Base-by-base conservation (phyloP, 148 eudicot species). In the Heliosperma pusillum region DNA sequence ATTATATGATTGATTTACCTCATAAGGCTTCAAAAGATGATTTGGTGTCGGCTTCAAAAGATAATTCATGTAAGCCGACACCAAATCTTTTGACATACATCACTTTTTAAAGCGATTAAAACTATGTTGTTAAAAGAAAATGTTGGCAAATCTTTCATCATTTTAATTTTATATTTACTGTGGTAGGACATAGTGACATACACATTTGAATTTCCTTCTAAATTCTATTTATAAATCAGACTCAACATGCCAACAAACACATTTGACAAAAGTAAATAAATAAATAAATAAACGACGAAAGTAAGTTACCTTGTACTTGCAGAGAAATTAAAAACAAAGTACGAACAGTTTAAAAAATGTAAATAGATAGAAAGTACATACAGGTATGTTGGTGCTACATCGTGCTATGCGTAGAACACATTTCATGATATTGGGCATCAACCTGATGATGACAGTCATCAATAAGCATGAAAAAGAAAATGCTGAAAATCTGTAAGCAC, bases 361-460 rank as follows among this genome's bases (percentile, higher is more conserved):
- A 64, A 68, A 22, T 20, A 58, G 55, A 50, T 50, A 25, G 17
- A 44, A 42, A 72, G 62, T 69, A 82, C 92, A 80, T 88, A 88
- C 96, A 80, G 86, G 79, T 73, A 87, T 30, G 62, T 77, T 81
- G 71, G 74, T 57, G 73, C 84, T 88, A 72, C 77, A 75, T 80
- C 81, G 76, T 75, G 81, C 84, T 63, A 89, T 77, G 55, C 84
- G 78, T 56, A 82, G 69, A 76, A 83, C 92, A 75, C 87, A 83
- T 52, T 78, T 79, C 47, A 86, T 75, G 52, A 91, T 85, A 77
- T 83, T 82, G 44, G 89, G 91, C 96, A 91, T 87, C 84, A 91
- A 80, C 82, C 96, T 90, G 86, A 73, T 66, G 82, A 78, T n/a
- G 66, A 29, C 60, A 73, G 26, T 74, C 50, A 57, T 29, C 58